These are phyloP conservation scores for Cylindrotheca fusiformis DNA, from an alignment of 108 stramenopile species.

Conservation along the genomic window DNA sequence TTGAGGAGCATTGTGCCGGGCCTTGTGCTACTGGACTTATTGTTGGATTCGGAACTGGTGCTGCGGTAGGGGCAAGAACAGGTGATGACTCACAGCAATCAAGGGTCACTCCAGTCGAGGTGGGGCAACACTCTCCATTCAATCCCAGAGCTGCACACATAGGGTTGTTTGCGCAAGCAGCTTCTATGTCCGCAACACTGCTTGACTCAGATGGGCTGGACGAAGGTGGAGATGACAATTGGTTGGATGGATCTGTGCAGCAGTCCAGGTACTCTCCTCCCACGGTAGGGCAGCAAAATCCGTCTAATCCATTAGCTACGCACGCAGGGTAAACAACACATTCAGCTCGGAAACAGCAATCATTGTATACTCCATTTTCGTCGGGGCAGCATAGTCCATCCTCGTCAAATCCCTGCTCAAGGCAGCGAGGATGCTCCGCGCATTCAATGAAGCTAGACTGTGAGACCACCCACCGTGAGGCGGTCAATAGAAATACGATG, in stretches of 20 bases:
- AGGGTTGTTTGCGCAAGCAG: conserved; percentile 20
- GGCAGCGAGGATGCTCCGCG: not conserved
- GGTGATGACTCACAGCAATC: conserved; percentile 24
- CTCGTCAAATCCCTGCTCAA: not conserved
- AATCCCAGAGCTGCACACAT: conserved; percentile 25
- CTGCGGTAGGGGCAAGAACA: not conserved
- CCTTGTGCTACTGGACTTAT: not conserved
- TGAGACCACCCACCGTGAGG: too few relatives aligned
- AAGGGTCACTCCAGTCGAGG: conserved; percentile 15
- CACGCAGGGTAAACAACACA: conserved; percentile 26
- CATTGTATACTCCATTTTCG: not conserved
- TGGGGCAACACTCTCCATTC: conserved; percentile 37
- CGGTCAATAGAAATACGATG: too few relatives aligned
- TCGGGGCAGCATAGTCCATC: not conserved
- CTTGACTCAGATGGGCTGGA: not conserved
- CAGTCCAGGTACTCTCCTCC: conserved; percentile 28
- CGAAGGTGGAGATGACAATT: not conserved
- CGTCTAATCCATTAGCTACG: conserved; percentile 16
- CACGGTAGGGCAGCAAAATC: conserved; percentile 34
- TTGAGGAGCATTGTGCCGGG: not conserved
- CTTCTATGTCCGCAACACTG: not conserved
- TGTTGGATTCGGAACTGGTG: not conserved
- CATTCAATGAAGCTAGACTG: too few relatives aligned
- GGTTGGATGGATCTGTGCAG: conserved; percentile 4
- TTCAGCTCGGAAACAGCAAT: conserved; percentile 1